Percentiles rank a stretch among this genome's conserved stretches.
Conservation (phyloP, 2,329 filamentous ascomycete genomes). For the Lasiodiplodia sp. region DNA sequence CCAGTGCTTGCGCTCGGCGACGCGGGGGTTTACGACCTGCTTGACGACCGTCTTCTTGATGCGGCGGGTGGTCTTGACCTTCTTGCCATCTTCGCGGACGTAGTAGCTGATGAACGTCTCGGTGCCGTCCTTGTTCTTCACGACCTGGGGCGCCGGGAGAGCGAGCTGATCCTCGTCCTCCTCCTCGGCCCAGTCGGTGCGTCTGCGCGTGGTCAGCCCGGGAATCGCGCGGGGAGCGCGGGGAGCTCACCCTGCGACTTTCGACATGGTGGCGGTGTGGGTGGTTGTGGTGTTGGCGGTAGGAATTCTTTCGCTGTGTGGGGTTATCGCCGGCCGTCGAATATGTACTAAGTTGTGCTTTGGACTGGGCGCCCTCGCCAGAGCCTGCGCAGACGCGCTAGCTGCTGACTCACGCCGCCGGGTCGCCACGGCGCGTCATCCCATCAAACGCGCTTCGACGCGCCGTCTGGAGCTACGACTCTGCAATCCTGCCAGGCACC, state of each 20-base stretch:
- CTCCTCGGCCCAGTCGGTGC: slow-evolving; percentile 90
- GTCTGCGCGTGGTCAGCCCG: slow-evolving; percentile 46
- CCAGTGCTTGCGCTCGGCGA: slow-evolving; percentile 94
- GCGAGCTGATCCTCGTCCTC: slow-evolving; percentile 84
- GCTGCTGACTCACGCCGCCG: slow-evolving; percentile 23
- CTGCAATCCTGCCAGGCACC: too few species aligned
- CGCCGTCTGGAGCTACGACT: neutral
- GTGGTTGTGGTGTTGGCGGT: slow-evolving; percentile 11
- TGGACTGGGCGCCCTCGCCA: slow-evolving; percentile 1
- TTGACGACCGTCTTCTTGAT: slow-evolving; percentile 92
- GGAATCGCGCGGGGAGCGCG: neutral
- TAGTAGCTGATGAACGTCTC: slow-evolving; percentile 93
- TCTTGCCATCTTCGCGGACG: slow-evolving; percentile 91
- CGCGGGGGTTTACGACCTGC: slow-evolving; percentile 93
- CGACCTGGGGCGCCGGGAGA: slow-evolving; percentile 86
- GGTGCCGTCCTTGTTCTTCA: slow-evolving; percentile 97
- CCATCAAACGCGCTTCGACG: neutral
- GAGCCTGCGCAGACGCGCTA: slow-evolving; percentile 11
- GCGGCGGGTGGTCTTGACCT: slow-evolving; percentile 95
- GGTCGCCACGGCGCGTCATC: slow-evolving; percentile 3
- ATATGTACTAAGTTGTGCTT: neutral
- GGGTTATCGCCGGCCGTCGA: slow-evolving; percentile 26
- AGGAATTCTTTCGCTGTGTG: slow-evolving; percentile 28
- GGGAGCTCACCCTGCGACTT: slow-evolving; percentile 45
- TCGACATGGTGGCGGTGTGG: slow-evolving; percentile 41